A percentile compares a stretch with the other conserved stretches of the same genome.
phyloP scores from a whole-genome alignment of 2,329 filamentous ascomycete genomes.

The Penicillium sp. region DNA sequence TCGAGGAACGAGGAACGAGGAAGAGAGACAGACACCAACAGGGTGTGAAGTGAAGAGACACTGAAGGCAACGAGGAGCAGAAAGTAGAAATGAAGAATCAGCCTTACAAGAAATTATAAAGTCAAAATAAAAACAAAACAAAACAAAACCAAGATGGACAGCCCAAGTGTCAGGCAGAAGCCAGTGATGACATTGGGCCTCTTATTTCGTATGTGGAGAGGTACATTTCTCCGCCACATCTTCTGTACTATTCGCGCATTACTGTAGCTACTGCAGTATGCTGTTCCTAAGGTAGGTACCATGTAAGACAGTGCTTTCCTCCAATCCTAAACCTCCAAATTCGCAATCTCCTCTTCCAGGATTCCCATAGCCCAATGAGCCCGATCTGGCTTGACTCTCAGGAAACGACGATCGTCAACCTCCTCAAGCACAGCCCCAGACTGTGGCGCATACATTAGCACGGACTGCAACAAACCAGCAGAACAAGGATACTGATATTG shows the following conservation, averaged over 20 bases:
- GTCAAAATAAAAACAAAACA: neutral
- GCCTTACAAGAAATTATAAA: slow-evolving; percentile 12
- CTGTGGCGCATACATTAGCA: slow-evolving; percentile 25
- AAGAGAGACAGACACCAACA: neutral
- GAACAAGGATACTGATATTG: neutral
- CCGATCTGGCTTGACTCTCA: slow-evolving; percentile 64
- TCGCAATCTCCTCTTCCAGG: slow-evolving; percentile 72
- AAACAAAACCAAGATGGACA: neutral
- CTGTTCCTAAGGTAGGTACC: slow-evolving; percentile 4
- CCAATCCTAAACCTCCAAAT: slow-evolving; percentile 54
- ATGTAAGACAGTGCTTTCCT: neutral
- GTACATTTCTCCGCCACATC: slow-evolving; percentile 1
- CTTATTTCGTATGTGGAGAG: neutral
- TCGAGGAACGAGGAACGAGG: slow-evolving; percentile 20
- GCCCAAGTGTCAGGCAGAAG: slow-evolving; percentile 22
- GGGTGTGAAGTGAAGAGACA: neutral
- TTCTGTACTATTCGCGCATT: neutral
- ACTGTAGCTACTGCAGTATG: slow-evolving; percentile 3
- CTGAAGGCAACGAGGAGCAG: neutral
- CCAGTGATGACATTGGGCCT: slow-evolving; percentile 18
- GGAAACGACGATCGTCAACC: slow-evolving; percentile 50
- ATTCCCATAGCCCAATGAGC: slow-evolving; percentile 76
- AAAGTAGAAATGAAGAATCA: slow-evolving; percentile 11
- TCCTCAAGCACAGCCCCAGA: slow-evolving; percentile 24
- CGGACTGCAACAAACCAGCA: neutral